Evolutionary conservation across 176 grass and related monocot genomes (phyloP), one percentile per base, ranked within the genome.

Genomic region (Rhynchospora breviuscula): DNA sequence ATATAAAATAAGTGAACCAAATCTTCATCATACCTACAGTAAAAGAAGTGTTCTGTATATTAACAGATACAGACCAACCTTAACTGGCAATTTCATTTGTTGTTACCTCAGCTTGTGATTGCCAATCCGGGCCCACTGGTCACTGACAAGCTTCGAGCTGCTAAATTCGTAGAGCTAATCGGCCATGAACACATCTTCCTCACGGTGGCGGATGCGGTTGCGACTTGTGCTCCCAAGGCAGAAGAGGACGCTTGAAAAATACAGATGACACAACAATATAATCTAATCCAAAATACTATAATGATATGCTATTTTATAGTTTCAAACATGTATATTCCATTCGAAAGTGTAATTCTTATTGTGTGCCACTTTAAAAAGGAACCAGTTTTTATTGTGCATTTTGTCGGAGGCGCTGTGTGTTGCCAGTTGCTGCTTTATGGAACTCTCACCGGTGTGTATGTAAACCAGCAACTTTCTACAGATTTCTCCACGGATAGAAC

Each of bases 131-230:
- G 96, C 2, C 85, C 85, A 0, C 33, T 21, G 0, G 96, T 99
- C 61, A 89, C 90, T 11, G 86, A 92, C 59, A 99, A 99, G 89
- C 85, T 95, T 33, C 83, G 47, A 18, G 62, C 86, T 18, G 80
- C 96, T 0, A 85, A 89, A 45, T 95, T 95, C 79, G 86, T 70
- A 0, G 85, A 93, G 0, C 80, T 83, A 52, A 95, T 99, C 10
- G 93, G 93, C 4, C 74, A 90, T 0, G 88, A 99, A 44, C 92
- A 87, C 35, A 91, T 99, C 44, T 93, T 86, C 71, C 80, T 99
- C 43, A 88, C 91, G 0, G 96, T 99, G 5, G 85, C 66, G 22
- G 91, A 92, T 0, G 96, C 93, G 0, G 93, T 99, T 57, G 87
- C 85, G 44, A 81, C 75, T 84, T 91, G 92, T 63, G 88, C 85